phyloP scores from a whole-genome alignment of 192 early-diverging fungal genomes.

The Geranomyces michiganensis region DNA sequence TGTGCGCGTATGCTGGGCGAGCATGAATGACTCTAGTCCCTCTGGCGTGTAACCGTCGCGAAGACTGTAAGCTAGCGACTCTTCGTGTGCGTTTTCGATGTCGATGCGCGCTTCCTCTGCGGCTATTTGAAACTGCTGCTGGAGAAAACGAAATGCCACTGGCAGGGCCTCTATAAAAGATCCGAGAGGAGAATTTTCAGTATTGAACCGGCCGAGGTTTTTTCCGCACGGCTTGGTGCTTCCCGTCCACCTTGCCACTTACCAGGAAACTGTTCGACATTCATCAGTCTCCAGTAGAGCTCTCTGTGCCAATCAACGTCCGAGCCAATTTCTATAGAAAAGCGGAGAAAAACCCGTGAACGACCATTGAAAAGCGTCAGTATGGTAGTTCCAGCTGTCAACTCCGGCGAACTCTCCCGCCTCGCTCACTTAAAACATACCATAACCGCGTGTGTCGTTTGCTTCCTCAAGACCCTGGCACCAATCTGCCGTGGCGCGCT shows the following conservation, averaged over 20 bases:
- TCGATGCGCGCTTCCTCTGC: background rate
- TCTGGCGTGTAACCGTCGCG: constrained; percentile 17
- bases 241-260: constrained; percentile 5
- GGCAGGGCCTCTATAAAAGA: constrained; percentile 13
- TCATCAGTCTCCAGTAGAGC: constrained; percentile 25
- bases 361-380: no score
- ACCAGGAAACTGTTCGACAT: constrained; percentile 24
- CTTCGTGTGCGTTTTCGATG: background rate
- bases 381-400: no score
- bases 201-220: no score
- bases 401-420: no score
- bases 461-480: no score
- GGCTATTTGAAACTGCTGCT: background rate
- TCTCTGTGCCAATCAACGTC: constrained; percentile 13
- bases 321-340: background rate
- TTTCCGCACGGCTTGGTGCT: no score
- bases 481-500: no score
- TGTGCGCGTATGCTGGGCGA: constrained; percentile 10
- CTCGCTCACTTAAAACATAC: no score
- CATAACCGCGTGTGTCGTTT: no score
- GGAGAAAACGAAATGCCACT: constrained; percentile 15
- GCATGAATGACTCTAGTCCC: constrained; percentile 18
- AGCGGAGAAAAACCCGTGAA: no score
- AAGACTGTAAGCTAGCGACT: background rate
- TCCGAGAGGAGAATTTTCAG: no score